Percentiles rank a stretch among this genome's conserved stretches.
Conservation (phyloP, 2,329 filamentous ascomycete species). For the Curvularia lunata region DNA sequence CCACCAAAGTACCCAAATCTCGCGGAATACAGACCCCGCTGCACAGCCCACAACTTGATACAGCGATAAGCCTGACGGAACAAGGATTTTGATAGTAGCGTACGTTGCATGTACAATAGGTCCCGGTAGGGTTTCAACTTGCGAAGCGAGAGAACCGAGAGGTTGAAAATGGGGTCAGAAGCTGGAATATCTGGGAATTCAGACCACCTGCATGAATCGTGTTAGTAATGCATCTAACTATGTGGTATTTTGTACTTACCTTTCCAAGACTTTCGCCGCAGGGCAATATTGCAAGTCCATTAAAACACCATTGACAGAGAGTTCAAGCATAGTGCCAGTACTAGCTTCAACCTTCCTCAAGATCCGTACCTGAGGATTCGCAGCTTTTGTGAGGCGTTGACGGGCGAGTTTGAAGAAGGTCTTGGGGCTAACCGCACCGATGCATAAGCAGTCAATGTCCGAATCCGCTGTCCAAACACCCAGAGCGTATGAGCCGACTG, state of each 20-base stretch:
- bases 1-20: conserved; percentile 71
- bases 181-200: conserved; percentile 53
- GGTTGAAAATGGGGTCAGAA: conserved; percentile 61
- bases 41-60: conserved; percentile 67
- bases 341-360: conserved; percentile 64
- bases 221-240: conserved; percentile 11
- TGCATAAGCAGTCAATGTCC: conserved; percentile 70
- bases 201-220: conserved; percentile 41
- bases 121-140: conserved; percentile 71
- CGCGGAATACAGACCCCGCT: conserved; percentile 68
- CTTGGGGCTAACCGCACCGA: conserved; percentile 65
- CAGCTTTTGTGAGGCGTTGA: conserved; percentile 60
- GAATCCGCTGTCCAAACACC: conserved; percentile 66
- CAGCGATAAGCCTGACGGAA: conserved; percentile 66
- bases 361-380: conserved; percentile 55
- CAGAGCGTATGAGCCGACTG: conserved; percentile 71
- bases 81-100: conserved; percentile 63
- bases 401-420: conserved; percentile 67
- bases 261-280: conserved; percentile 61
- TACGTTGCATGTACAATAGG: conserved; percentile 64
- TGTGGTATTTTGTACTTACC: conserved; percentile 35
- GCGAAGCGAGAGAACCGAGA: conserved; percentile 63
- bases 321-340: conserved; percentile 68
- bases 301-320: conserved; percentile 64
- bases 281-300: conserved; percentile 72